Evolutionary conservation across 495 filamentous ascomycete species (phyloP).

Genomic region (Podospora comata): DNA sequence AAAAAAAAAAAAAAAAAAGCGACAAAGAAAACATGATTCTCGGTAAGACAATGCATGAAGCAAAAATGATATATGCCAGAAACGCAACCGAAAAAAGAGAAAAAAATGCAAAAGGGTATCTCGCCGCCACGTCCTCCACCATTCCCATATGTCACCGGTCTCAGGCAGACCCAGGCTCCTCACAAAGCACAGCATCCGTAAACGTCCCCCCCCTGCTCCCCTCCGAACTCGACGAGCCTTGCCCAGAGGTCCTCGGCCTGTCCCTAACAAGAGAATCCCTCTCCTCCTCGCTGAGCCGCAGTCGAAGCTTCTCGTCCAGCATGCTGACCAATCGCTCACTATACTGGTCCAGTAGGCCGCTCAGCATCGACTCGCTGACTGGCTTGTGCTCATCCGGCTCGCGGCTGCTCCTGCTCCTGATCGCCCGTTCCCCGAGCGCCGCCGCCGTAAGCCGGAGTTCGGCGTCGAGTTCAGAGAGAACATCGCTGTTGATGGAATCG

Average conservation of each 20-base stretch:
- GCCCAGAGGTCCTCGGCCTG: constrained; percentile 30
- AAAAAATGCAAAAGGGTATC: background rate
- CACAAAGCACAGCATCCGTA: constrained; percentile 13
- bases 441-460: constrained; percentile 74
- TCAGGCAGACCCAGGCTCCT: constrained; percentile 14
- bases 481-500: constrained; percentile 59
- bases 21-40: background rate
- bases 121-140: background rate
- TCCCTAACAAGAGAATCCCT: constrained; percentile 24
- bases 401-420: constrained; percentile 36
- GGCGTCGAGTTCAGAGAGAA: constrained; percentile 69
- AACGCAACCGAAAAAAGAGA: background rate
- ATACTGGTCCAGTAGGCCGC: constrained; percentile 65
- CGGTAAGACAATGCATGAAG: background rate
- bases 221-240: constrained; percentile 23
- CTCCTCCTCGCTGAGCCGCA: constrained; percentile 34
- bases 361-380: constrained; percentile 58
- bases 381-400: constrained; percentile 28
- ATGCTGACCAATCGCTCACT: constrained; percentile 65
- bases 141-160: background rate
- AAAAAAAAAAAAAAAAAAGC: background rate
- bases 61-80: background rate
- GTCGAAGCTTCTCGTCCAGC: constrained; percentile 65
- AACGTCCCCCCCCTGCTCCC: constrained; percentile 13
- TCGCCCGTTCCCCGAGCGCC: constrained; percentile 60